Base-by-base conservation (phyloP, 2,329 filamentous ascomycete genomes). In the Sarocladiaceae sp. region DNA sequence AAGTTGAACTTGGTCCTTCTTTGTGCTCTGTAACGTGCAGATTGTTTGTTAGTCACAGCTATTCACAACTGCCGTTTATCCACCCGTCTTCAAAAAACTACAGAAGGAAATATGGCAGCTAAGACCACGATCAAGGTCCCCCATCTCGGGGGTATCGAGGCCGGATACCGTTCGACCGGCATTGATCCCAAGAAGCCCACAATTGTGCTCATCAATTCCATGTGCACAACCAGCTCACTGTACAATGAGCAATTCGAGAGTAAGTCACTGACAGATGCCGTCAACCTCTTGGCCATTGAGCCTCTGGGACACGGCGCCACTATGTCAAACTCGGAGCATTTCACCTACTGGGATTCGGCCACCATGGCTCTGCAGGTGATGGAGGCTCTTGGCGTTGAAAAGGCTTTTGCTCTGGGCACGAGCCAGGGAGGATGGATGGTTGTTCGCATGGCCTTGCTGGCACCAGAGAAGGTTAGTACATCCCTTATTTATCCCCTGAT, bases 271-370 rank as follows among this genome's bases (percentile, higher is more conserved):
- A 71, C 69, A 0, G 59, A 63, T 25, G 66, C 64, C 4, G 66
- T 72, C 58, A 80, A 80, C 58, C 66, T 80, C 5, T 62, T 80
- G 5, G 76, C 76, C 39, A 69, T 80, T 52, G 77, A 80, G 63
- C 76, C 74, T 1, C 70, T 80, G 0, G 77, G 77, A 52, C 77
- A 80, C 57, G 77, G 77, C 55, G 63, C 70, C 15, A 79, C 76
- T 1, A 65, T 61, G 52, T 67, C 60, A 52, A 29, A 20, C 51
- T 61, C n/a, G 58, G 74, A 78, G 58, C 72, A 77, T 54, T 80
- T 77, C 58, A 80, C 75, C 2, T 79, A 78, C 65, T 80, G 78
- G 78, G 78, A 80, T 60, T 66, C 76, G 3, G 77, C 77, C 40
- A 64, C 71, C 54, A 74, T 83, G 74, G 73, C 74, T 11, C 64